phyloP scores from a whole-genome alignment of 345 rosid genomes.

The Cardamine occulta region DNA sequence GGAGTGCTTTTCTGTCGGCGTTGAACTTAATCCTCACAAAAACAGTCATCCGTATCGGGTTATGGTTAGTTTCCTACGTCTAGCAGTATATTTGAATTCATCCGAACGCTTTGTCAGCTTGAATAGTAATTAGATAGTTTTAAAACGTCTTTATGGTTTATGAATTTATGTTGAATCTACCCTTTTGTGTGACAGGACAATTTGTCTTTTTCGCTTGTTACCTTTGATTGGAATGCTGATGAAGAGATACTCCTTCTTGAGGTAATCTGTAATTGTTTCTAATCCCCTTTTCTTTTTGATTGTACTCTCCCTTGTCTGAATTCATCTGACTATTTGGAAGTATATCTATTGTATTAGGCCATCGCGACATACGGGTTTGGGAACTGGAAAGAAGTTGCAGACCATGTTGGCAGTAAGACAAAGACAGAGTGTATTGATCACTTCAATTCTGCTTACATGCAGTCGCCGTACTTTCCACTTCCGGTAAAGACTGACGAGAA shows the following conservation, averaged over 20 bases:
- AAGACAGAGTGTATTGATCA: conserved; percentile 74
- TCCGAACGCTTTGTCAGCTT: not conserved
- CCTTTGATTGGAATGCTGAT: conserved; percentile 94
- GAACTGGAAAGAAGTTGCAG: conserved; percentile 92
- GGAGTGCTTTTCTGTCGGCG: conserved; percentile 90
- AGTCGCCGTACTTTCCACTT: conserved; percentile 82
- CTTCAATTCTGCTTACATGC: conserved; percentile 76
- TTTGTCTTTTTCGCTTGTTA: conserved; percentile 83
- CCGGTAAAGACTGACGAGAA: conserved; percentile 61
- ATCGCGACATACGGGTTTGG: conserved; percentile 96
- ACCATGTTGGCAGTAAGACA: conserved; percentile 87
- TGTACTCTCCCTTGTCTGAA: conserved; percentile 18
- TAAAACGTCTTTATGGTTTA: not conserved
- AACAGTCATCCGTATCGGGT: conserved; percentile 79
- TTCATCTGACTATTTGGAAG: conserved; percentile 42
- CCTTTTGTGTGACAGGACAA: conserved; percentile 65
- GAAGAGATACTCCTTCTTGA: conserved; percentile 94
- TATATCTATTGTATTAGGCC: conserved; percentile 57
- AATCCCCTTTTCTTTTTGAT: conserved; percentile 4
- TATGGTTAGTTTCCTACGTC: conserved; percentile 64
- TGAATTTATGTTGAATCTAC: conserved; percentile 19
- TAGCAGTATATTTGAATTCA: not conserved
- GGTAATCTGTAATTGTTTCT: conserved; percentile 49
- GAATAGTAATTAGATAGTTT: conserved; percentile 11
- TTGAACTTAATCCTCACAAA: conserved; percentile 74